Conservation (phyloP, 257 asterid genomes). For the Nicotiana benthamiana region DNA sequence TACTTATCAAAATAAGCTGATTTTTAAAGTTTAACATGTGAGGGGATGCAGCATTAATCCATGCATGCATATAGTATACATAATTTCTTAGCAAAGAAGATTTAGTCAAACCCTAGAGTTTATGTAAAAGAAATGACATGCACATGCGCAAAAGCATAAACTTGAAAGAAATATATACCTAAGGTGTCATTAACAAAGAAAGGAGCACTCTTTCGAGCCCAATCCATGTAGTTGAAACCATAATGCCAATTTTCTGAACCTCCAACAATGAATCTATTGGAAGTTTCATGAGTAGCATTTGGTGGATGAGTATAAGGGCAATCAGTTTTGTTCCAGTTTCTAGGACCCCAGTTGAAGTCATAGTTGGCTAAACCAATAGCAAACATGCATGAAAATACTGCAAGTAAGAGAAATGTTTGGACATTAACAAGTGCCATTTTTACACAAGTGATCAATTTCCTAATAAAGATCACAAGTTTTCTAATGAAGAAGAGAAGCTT, state of each 20-base stretch:
- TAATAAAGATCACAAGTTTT: background rate
- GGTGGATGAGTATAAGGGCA: constrained; percentile 30
- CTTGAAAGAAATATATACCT: constrained; percentile 23
- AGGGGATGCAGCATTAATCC: background rate
- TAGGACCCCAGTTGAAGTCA: constrained; percentile 30
- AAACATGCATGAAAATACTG: constrained; percentile 15
- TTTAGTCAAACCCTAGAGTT: background rate
- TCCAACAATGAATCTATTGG: constrained; percentile 36
- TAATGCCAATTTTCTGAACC: constrained; percentile 61
- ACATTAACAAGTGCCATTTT: constrained; percentile 19
- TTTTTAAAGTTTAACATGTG: background rate
- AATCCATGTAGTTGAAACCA: constrained; percentile 61
- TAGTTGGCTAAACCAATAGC: constrained; percentile 27
- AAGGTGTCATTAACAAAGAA: constrained; percentile 52
- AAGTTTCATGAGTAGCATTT: constrained; percentile 23
- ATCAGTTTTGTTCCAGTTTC: background rate
- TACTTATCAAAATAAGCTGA: too few species aligned
- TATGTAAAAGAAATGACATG: background rate
- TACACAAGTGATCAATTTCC: background rate
- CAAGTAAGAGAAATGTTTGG: constrained; percentile 8
- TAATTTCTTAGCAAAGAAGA: background rate
- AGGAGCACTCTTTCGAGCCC: constrained; percentile 53
- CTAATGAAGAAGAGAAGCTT: background rate
- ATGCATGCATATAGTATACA: background rate
- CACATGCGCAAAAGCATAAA: background rate